Percentiles rank a stretch among this genome's conserved stretches.
Conservation (phyloP, 768 basidiomycete genomes). For the Gautieria morchelliformis region DNA sequence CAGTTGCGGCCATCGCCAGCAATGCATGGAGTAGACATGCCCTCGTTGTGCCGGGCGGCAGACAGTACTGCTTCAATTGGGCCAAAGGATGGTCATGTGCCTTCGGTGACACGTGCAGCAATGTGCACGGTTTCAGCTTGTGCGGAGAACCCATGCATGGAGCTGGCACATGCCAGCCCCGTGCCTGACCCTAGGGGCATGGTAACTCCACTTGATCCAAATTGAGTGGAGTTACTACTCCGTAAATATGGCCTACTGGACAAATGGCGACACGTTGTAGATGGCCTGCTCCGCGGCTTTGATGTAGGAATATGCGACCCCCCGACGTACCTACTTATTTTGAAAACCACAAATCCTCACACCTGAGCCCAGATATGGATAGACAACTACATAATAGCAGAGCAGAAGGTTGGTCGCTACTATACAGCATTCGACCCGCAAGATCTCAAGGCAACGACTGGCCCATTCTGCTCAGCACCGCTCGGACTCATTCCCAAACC, state of each 20-base stretch:
- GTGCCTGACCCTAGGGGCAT: no score
- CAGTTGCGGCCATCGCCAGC: slow-evolving; percentile 10
- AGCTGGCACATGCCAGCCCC: no score
- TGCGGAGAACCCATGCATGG: slow-evolving; percentile 21
- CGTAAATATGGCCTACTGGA: slow-evolving; percentile 10
- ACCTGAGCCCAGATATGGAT: slow-evolving; percentile 21
- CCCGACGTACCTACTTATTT: slow-evolving; percentile 17
- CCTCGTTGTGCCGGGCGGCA: slow-evolving; percentile 15
- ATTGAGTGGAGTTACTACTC: slow-evolving; percentile 11
- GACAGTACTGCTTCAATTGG: no score
- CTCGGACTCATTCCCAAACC: slow-evolving; percentile 26
- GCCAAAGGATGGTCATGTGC: slow-evolving; percentile 17
- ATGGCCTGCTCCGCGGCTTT: slow-evolving; percentile 26
- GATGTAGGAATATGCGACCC: slow-evolving; percentile 21
- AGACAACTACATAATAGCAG: slow-evolving; percentile 21
- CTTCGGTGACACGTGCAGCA: slow-evolving; percentile 11
- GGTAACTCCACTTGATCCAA: slow-evolving; percentile 22
- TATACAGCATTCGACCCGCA: slow-evolving; percentile 20
- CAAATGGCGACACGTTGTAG: slow-evolving; percentile 21
- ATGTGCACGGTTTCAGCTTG: slow-evolving; percentile 26
- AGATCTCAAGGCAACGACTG: slow-evolving; percentile 21
- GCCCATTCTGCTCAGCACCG: slow-evolving; percentile 32
- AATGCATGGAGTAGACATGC: slow-evolving; percentile 12
- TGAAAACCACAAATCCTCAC: slow-evolving; percentile 27
- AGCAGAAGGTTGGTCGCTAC: slow-evolving; percentile 24